Base-by-base conservation (phyloP, 169 alveolate species). In the Cardiosporidium cionae region DNA sequence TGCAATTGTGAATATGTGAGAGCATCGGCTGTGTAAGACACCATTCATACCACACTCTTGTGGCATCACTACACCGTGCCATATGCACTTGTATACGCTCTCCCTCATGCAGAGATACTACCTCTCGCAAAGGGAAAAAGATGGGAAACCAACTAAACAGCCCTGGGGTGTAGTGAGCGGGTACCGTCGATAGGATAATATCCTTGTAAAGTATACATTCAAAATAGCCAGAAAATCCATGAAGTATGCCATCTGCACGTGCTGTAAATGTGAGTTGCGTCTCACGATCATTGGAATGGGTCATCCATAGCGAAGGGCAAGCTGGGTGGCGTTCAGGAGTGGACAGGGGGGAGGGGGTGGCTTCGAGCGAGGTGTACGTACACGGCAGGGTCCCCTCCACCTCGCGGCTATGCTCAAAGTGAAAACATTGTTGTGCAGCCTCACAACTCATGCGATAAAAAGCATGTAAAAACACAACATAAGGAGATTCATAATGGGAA, bases 41-140 rank as follows among this genome's bases (percentile, higher is more conserved):
- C 94, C 95, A 87, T 63, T 91, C 95, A 69, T 88, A 91, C 95
- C 95, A 91, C 25, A 91, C 92, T 34, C 79, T 72, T 16, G 68
- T 67, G 22, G 66, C 73, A 62, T 84, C 77, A 37, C 77, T 78
- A 29, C 73, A 65, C 72, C 95, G 83, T 84, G 89, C 82, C 9
- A 91, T 32, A 16, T 44, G 28, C n/a, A 89, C 66, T 3, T 52
- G 58, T 3, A 89, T 71, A 32, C 58, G 68, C 27, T 82, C 65
- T 32, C 79, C 80, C 32, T 76, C 74, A 34, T 25, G 34, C 3
- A 78, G 83, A 31, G 28, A 37, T 29, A 86, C 58, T 22, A 93
- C 91, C 69, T 79, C 80, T 44, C 74, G 76, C n/a, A 87, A 70
- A 6, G 94, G 95, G 78, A 91, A 85, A 68, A 79, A 89, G 64